A percentile compares a stretch with the other conserved stretches of the same genome.
Conservation (phyloP, 129 eudicot genomes). For the Rutidosis leptorrhynchoides region DNA sequence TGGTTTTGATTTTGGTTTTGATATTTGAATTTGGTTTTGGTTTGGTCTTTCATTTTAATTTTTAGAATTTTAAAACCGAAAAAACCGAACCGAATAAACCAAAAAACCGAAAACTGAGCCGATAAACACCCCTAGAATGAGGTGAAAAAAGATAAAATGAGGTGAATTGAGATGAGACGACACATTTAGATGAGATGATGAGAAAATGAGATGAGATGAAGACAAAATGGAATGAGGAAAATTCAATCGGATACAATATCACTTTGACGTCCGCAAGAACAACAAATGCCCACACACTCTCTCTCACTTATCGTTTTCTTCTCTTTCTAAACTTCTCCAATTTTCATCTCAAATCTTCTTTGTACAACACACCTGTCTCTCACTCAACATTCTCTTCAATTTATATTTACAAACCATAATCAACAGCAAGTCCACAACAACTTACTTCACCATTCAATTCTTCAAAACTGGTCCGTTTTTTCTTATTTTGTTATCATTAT, state of each 20-base stretch:
- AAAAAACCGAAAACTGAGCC: no score
- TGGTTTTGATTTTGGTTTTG: no score
- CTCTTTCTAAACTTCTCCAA: conserved; percentile 47
- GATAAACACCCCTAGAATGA: no score
- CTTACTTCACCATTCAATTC: conserved; percentile 24
- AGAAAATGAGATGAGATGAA: no score
- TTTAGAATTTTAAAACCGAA: no score
- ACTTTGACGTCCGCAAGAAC: conserved; percentile 98
- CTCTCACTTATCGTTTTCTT: conserved; percentile 23
- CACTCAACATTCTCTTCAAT: conserved; percentile 16
- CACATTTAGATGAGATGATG: no score
- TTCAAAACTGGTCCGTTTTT: conserved; percentile 32
- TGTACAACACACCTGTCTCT: conserved; percentile 38
- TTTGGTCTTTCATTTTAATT: no score
- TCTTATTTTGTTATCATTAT: conserved; percentile 10
- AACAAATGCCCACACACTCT: conserved; percentile 37
- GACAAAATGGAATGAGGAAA: conserved; percentile 52
- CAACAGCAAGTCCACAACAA: conserved; percentile 10
- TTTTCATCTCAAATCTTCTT: conserved; percentile 21
- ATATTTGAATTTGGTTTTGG: no score
- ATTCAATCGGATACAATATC: conserved; percentile 76
- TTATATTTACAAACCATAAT: conserved; percentile 28
- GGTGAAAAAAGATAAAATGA: no score
- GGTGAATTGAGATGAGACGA: no score
- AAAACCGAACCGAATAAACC: no score